Evolutionary conservation across 2,329 filamentous ascomycete species (phyloP).

Genomic region (Colletotrichum costaricense): DNA sequence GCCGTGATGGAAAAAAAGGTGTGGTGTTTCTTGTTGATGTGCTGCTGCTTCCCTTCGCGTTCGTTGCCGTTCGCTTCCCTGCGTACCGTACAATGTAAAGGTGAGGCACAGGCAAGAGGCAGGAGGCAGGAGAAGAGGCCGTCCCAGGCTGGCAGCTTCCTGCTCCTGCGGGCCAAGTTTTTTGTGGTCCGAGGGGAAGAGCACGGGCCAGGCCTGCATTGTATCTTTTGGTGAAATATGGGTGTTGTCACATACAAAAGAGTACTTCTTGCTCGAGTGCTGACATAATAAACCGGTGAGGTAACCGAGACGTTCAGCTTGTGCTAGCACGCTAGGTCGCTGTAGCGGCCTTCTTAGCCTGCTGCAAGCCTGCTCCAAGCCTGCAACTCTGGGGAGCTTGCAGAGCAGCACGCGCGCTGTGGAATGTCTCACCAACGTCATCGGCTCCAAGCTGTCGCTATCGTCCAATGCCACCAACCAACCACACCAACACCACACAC

Average conservation of each 20-base stretch:
- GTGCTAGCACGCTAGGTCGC: not conserved
- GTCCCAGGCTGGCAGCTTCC: not conserved
- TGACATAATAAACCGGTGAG: not conserved
- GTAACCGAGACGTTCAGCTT: not conserved
- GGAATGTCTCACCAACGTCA: conserved; percentile 35
- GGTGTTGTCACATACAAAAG: not conserved
- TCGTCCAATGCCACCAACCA: not conserved
- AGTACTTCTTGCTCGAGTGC: not conserved
- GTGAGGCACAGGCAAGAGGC: too few relatives aligned
- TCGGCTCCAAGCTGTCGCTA: conserved; percentile 18
- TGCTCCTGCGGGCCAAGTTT: conserved; percentile 6
- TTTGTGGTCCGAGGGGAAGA: not conserved
- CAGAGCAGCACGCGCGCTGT: conserved; percentile 1
- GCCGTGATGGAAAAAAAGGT: not conserved
- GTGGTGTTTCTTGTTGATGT: conserved; percentile 1
- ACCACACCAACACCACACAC: conserved; percentile 1
- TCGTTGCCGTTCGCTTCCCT: not conserved
- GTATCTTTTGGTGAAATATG: not conserved
- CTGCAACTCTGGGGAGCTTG: not conserved
- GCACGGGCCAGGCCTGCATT: not conserved
- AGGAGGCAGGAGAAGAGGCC: not conserved
- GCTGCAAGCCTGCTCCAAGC: not conserved
- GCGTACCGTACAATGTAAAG: not conserved
- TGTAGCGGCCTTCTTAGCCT: conserved; percentile 12
- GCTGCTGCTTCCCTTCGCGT: not conserved